These are phyloP conservation scores for Peronospora farinosa DNA, from an alignment of 352 stramenopile species.

Conservation along the genomic window DNA sequence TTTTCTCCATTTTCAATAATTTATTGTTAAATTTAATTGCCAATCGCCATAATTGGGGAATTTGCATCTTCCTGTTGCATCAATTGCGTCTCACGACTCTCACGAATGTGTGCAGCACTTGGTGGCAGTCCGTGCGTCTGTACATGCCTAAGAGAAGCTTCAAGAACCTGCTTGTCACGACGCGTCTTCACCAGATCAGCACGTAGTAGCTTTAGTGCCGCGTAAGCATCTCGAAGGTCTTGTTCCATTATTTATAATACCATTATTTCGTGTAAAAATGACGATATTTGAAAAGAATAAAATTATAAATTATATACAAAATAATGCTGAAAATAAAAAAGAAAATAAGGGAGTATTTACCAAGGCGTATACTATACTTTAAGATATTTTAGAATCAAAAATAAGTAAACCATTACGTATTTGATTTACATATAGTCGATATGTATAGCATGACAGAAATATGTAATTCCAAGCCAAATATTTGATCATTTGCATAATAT, in stretches of 20 bases:
- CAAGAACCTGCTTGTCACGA: conserved; percentile 30
- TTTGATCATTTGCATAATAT: no score
- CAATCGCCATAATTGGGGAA: conserved; percentile 17
- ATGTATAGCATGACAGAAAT: no score
- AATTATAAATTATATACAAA: no score
- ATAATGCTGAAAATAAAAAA: no score
- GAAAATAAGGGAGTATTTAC: no score
- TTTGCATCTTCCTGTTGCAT: conserved; percentile 28
- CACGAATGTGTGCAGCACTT: conserved; percentile 17
- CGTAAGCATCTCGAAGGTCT: conserved; percentile 46
- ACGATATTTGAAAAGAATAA: no score
- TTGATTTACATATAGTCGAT: no score
- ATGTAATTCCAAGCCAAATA: no score
- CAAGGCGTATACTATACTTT: no score
- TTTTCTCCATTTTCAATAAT: conserved; percentile 12
- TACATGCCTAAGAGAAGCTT: conserved; percentile 17
- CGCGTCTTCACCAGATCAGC: conserved; percentile 35
- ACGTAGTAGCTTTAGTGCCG: conserved; percentile 41
- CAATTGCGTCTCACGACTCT: conserved; percentile 20
- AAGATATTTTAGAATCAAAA: no score
- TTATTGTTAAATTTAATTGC: conserved; percentile 8
- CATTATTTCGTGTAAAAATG: no score
- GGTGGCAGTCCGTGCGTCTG: conserved; percentile 11
- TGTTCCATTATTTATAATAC: conserved; percentile 30
- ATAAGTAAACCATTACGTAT: no score